Evolutionary conservation across 2,329 filamentous ascomycete genomes (phyloP), one percentile per base, ranked within the genome.

Genomic region (Pseudogymnoascus pannorum): DNA sequence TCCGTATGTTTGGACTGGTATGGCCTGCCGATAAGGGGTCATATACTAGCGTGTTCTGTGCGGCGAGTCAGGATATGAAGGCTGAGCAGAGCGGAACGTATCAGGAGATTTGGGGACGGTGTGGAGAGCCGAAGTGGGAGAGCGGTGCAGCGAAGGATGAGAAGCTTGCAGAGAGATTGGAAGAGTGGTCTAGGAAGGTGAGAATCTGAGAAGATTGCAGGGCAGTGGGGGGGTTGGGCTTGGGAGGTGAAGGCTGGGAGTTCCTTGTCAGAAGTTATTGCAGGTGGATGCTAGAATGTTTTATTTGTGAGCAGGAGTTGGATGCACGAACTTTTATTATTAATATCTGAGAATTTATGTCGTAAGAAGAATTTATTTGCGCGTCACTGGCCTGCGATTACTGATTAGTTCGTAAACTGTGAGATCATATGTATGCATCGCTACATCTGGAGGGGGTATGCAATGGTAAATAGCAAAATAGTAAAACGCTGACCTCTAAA

Each of bases 41-140:
- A n/a, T 74, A 67, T 66, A 74, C 66, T 8, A 74, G 70, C 61
- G 36, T 76, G 63, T 76, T 72, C 65, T 73, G 72, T 64, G 72
- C 61, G 9, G 74, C 74, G 58, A 73, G 74, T 65, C 64, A 0
- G 51, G 67, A 74, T 51, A 75, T 75, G 73, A 73, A 65, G 68
- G 62, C 66, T n/a, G 73, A 72, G 66, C 69, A 75, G 68, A 72
- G 73, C 62, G 74, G 73, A 8, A 59, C 20, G 18, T 75, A 75
- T 69, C 63, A 72, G 4, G 70, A 74, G 22, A 70, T 73, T 57
- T 67, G 64, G 61, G 14, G 60, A 51, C 65, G 71, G 42, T 69
- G 70, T 62, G 70, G 63, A 18, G 71, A 74, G 68, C 68, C 70
- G 20, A 58, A 65, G 42, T 74, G 72, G 68, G 66, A 70, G 69